phyloP scores from a whole-genome alignment of 352 stramenopile genomes.

The Globisporangium nodosum region DNA sequence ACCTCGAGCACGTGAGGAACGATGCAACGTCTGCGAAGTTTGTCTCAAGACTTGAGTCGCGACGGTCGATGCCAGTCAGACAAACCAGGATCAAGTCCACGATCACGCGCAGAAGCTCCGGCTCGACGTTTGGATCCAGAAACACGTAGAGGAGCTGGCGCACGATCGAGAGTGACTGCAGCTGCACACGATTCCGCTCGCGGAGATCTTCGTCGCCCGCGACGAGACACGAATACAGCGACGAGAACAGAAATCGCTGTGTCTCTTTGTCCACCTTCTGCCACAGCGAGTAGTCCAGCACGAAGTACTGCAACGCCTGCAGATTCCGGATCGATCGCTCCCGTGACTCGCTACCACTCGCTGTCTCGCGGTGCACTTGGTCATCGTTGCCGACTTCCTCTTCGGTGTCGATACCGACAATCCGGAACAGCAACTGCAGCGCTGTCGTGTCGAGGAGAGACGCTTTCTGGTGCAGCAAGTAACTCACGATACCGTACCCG shows the following conservation, averaged over 20 bases:
- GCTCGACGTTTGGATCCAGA: slow-evolving; percentile 42
- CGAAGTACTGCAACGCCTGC: slow-evolving; percentile 62
- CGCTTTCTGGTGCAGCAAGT: slow-evolving; percentile 54
- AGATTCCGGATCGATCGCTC: slow-evolving; percentile 57
- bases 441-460: slow-evolving; percentile 27
- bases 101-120: slow-evolving; percentile 49
- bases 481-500: slow-evolving; percentile 69
- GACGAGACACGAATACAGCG: slow-evolving; percentile 58
- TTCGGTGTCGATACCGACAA: slow-evolving; percentile 45
- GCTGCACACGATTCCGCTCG: slow-evolving; percentile 49
- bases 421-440: slow-evolving; percentile 41
- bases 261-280: slow-evolving; percentile 31
- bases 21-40: slow-evolving; percentile 65
- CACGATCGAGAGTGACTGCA: slow-evolving; percentile 61
- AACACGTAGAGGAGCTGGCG: slow-evolving; percentile 69
- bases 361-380: not conserved
- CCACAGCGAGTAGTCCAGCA: slow-evolving; percentile 71
- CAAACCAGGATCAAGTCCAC: slow-evolving; percentile 66
- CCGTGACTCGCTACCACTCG: not conserved
- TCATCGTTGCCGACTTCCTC: not conserved
- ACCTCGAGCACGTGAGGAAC: slow-evolving; percentile 55
- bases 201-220: slow-evolving; percentile 35
- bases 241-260: slow-evolving; percentile 51
- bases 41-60: slow-evolving; percentile 29
- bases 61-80: slow-evolving; percentile 31